Evolutionary conservation across 2,329 filamentous ascomycete species (phyloP), one percentile per base, ranked within the genome.

Genomic region (Penicillium sp.): DNA sequence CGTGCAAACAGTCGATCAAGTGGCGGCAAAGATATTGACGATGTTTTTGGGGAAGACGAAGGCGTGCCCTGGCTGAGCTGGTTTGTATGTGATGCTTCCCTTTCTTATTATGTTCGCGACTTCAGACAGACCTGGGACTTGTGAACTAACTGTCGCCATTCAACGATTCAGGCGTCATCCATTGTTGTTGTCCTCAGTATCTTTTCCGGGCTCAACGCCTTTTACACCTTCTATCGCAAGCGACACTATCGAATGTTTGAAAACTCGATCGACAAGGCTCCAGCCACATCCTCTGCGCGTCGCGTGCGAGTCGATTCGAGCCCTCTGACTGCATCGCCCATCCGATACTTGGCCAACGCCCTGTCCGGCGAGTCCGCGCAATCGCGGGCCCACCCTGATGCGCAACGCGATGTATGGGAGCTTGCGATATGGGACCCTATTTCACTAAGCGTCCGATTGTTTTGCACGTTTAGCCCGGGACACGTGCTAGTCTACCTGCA

Each of bases 161-260:
- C 9, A 5, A 23, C 22, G 7, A 20, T 2, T 4, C 55, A 90
- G 86, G 74, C 84, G 42, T 79, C 81, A 38, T 79, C 87, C 46
- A 61, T 89, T 6, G 82, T 89, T n/a, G 84, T 87, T 72, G 64
- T 79, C 0, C 75, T 96, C 18, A 77, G 81, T 1, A 55, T 76
- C 20, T 70, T 87, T 36, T 89, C 88, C n/a, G 64, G 79, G 31
- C 64, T 78, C 23, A 98, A 98, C 69, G 83, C 89, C 3, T 76
- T 85, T 61, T 91, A 90, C 68, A 87, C 89, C 23, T 86, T 95
- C 66, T 80, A 79, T 45, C 84, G 89, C 58, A 88, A 83, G 61
- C 85, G 89, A 50, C 82, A 87, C 60, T 98, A 98, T 72, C 84
- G 93, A 56, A 77, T 98, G 24, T 98, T 98, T 69, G 89, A 95